phyloP scores from a whole-genome alignment of 805 yeast genomes.

The Wickerhamomyces kurtzmanii region DNA sequence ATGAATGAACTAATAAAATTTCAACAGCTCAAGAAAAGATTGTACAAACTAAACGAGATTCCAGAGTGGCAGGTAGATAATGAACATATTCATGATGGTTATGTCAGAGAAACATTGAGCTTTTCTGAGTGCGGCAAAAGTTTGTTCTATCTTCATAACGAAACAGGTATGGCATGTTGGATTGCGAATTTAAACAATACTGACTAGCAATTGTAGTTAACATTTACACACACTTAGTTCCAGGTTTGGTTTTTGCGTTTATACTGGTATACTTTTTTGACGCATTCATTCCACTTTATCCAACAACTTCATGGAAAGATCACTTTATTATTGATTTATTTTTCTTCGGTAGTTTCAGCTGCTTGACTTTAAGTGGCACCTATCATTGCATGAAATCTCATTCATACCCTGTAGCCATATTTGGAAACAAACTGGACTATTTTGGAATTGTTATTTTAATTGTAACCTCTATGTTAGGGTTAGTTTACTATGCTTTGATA shows the following conservation, averaged over 20 bases:
- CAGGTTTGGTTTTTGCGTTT: conserved; percentile 16
- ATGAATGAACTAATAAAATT: no score
- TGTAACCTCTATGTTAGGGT: conserved; percentile 48
- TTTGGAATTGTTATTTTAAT: conserved; percentile 65
- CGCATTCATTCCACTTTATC: conserved; percentile 25
- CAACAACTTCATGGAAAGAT: conserved; percentile 31
- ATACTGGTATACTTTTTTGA: conserved; percentile 10
- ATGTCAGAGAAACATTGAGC: conserved; percentile 46
- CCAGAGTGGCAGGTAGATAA: conserved; percentile 73
- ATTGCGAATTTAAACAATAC: no score
- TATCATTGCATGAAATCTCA: conserved; percentile 64
- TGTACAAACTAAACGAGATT: no score
- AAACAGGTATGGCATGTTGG: no score
- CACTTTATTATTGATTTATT: conserved; percentile 21
- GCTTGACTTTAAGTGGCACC: conserved; percentile 53
- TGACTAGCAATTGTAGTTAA: no score
- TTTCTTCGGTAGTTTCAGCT: conserved; percentile 45
- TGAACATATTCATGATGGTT: conserved; percentile 52
- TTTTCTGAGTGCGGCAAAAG: conserved; percentile 33
- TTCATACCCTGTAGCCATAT: conserved; percentile 38
- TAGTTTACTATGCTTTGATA: conserved; percentile 35
- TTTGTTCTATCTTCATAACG: conserved; percentile 56
- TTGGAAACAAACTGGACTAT: conserved; percentile 68
- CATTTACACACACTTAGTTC: conserved; percentile 56
- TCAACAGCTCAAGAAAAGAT: no score